Evolutionary conservation across 768 basidiomycete species (phyloP).

Genomic region (Leucosporidium scottii): DNA sequence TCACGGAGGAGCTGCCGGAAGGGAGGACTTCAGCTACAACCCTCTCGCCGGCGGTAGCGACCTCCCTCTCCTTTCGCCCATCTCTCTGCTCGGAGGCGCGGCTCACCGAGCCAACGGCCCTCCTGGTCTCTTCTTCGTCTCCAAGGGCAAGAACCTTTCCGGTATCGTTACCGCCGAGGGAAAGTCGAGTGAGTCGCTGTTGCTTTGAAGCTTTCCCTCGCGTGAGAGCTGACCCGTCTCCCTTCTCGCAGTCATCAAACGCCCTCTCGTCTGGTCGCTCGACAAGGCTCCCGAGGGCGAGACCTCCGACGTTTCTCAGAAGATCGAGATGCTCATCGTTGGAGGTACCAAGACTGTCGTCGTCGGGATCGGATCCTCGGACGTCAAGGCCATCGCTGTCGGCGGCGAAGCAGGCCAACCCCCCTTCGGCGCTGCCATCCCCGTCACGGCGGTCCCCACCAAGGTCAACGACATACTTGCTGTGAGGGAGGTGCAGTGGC

Average conservation of each 20-base stretch:
- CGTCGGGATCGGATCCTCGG: conserved; percentile 10
- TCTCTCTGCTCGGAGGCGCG: conserved; percentile 35
- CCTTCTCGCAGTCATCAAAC: conserved; percentile 32
- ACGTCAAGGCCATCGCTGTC: conserved; percentile 20
- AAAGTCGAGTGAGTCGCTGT: conserved; percentile 7
- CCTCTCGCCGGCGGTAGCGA: neutral
- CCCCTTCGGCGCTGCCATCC: conserved; percentile 1
- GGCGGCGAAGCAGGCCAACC: neutral
- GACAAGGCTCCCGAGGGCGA: neutral
- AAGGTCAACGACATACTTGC: neutral
- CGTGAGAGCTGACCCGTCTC: neutral
- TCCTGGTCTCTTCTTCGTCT: conserved; percentile 37
- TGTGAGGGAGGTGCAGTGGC: conserved; percentile 11
- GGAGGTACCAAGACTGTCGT: conserved; percentile 17
- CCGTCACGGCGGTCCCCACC: neutral
- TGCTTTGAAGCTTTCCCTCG: neutral
- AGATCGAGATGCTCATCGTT: conserved; percentile 28
- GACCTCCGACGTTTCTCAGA: conserved; percentile 5
- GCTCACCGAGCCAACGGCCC: conserved; percentile 27
- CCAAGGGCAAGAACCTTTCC: conserved; percentile 19
- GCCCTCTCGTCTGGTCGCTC: conserved; percentile 27
- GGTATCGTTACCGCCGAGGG: conserved; percentile 23
- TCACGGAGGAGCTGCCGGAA: neutral
- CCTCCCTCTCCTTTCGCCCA: conserved; percentile 32
- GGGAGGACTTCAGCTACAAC: neutral